Conservation (phyloP, 306 rosid species). For the Adenanthera pavonina region DNA sequence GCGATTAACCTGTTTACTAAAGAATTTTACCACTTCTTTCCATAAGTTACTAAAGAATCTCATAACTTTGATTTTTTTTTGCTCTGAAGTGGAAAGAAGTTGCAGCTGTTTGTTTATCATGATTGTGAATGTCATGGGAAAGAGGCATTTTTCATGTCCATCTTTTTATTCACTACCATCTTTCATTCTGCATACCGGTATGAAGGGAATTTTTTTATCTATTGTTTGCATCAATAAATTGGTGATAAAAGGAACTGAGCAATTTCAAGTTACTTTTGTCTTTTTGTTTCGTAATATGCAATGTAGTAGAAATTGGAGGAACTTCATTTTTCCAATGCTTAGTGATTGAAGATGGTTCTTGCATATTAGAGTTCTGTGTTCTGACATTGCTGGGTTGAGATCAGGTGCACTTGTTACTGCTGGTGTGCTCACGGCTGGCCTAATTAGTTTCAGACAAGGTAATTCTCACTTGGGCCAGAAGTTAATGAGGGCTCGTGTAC, state of each 20-base stretch:
- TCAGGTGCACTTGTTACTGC: constrained; percentile 75
- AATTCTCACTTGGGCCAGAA: constrained; percentile 68
- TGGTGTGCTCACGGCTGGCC: constrained; percentile 73
- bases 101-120: neutral
- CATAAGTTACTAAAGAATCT: neutral
- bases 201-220: neutral
- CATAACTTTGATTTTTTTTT: constrained; percentile 1
- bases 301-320: constrained; percentile 27
- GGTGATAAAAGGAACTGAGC: constrained; percentile 7
- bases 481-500: constrained; percentile 76
- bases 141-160: neutral
- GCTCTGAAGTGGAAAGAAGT: neutral
- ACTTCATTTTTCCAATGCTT: constrained; percentile 14
- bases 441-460: constrained; percentile 68
- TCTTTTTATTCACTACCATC: constrained; percentile 1
- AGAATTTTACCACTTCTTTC: too few species aligned
- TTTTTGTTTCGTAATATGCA: neutral
- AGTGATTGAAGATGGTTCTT: constrained; percentile 17
- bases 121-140: constrained; percentile 3
- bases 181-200: neutral
- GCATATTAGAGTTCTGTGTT: neutral
- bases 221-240: neutral
- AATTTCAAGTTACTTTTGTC: constrained; percentile 10
- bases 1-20: neutral
- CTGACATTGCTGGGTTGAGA: constrained; percentile 33